Evolutionary conservation across 805 yeast genomes (phyloP).

Genomic region (Yarrowia keelungensis): DNA sequence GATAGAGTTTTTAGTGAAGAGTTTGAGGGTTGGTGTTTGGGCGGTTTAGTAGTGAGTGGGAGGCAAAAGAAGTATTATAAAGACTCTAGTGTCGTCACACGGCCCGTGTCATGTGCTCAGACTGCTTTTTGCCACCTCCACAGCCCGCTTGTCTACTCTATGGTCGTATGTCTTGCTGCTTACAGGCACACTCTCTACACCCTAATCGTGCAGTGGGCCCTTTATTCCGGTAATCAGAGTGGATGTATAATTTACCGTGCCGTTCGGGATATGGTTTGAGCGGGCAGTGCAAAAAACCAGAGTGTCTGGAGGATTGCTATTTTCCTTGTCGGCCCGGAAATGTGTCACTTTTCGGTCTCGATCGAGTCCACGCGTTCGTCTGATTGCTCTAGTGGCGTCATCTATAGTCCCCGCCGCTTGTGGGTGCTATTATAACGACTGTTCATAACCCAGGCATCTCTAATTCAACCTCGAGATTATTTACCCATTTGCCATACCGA

Average conservation of each 20-base stretch:
- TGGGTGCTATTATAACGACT: background rate
- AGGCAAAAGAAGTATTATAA: background rate
- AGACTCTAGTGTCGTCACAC: background rate
- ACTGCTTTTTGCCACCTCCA: background rate
- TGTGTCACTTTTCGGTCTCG: background rate
- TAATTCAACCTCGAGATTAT: background rate
- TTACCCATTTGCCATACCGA: constrained; percentile 1
- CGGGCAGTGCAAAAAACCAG: constrained; percentile 18
- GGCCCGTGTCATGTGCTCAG: background rate
- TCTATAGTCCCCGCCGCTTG: background rate
- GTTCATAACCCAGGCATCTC: background rate
- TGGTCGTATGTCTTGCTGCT: constrained; percentile 17
- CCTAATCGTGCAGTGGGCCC: background rate
- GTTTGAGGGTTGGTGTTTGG: background rate
- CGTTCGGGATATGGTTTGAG: constrained; percentile 19
- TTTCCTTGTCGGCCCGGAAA: background rate
- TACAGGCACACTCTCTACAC: constrained; percentile 6
- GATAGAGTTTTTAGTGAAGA: background rate
- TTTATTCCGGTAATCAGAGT: constrained; percentile 12
- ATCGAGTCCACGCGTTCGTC: background rate
- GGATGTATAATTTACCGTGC: constrained; percentile 13
- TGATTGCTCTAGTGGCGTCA: background rate
- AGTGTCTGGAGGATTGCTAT: constrained; percentile 10
- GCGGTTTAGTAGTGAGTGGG: no score
- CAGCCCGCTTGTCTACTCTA: background rate